Evolutionary conservation across 2,329 filamentous ascomycete genomes (phyloP).

Genomic region (Sporothrix dimorphospora): DNA sequence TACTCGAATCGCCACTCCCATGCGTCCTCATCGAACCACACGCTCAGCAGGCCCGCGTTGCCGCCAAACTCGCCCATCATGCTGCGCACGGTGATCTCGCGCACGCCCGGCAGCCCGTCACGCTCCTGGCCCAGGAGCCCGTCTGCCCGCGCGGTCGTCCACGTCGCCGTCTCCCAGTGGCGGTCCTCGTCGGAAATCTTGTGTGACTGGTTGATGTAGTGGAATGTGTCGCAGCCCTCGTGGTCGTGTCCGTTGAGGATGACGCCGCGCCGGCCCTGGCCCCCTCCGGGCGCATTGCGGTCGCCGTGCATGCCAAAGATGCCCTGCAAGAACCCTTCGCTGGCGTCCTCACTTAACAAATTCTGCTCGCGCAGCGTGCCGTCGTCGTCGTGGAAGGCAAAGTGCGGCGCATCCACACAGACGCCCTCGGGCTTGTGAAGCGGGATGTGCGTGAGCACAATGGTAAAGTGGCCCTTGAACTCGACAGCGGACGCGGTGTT

Average conservation of each 20-base stretch:
- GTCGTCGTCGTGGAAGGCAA: constrained; percentile 72
- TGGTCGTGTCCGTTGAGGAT: constrained; percentile 95
- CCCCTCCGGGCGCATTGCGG: constrained; percentile 58
- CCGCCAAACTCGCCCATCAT: constrained; percentile 99
- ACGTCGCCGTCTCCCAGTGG: constrained; percentile 55
- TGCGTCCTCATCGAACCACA: constrained; percentile 78
- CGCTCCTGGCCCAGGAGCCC: constrained; percentile 42
- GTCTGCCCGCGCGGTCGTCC: constrained; percentile 50
- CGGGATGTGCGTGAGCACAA: constrained; percentile 90
- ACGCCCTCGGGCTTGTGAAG: constrained; percentile 80
- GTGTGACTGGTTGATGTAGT: constrained; percentile 71
- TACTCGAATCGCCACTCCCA: constrained; percentile 86
- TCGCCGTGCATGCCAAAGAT: constrained; percentile 78
- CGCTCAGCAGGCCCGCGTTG: constrained; percentile 82
- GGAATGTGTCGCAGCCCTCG: constrained; percentile 87
- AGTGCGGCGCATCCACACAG: constrained; percentile 83
- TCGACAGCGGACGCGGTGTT: constrained; percentile 63
- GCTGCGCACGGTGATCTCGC: constrained; percentile 91
- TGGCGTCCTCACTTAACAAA: constrained; percentile 74
- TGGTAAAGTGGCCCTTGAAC: constrained; percentile 69
- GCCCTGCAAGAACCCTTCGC: constrained; percentile 76
- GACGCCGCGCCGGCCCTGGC: constrained; percentile 72
- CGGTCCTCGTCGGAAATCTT: constrained; percentile 46
- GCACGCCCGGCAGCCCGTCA: constrained; percentile 62
- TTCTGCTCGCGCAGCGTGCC: constrained; percentile 87